Conservation (phyloP, 331 rosid genomes). For the Phaseolus coccineus region DNA sequence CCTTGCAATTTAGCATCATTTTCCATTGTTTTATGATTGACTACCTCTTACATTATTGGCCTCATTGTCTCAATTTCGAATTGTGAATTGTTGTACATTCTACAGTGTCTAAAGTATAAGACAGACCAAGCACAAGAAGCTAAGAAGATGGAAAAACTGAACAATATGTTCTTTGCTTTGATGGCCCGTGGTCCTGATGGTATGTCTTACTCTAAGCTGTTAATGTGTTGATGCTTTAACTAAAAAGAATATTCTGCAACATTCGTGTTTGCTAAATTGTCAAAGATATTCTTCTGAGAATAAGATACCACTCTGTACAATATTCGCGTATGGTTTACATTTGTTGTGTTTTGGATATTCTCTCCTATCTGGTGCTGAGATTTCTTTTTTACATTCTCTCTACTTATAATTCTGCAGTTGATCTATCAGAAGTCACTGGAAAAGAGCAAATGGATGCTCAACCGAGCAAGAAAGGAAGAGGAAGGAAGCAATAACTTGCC, state of each 20-base stretch:
- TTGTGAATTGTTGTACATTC: conserved; percentile 25
- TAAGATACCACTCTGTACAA: background rate
- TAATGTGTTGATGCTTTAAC: conserved; percentile 25
- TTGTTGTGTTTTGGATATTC: background rate
- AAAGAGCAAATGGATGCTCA: conserved; percentile 81
- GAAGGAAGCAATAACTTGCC: conserved; percentile 71
- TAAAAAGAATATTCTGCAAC: background rate
- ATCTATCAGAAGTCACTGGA: conserved; percentile 77
- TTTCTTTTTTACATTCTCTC: background rate
- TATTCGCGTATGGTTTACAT: background rate
- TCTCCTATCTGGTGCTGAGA: conserved; percentile 23
- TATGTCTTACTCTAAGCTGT: conserved; percentile 38
- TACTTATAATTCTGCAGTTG: conserved; percentile 56
- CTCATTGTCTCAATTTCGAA: conserved; percentile 24
- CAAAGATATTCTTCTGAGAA: background rate
- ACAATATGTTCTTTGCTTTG: conserved; percentile 87
- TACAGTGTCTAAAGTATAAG: conserved; percentile 89
- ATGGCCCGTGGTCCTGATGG: conserved; percentile 98
- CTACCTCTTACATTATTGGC: conserved; percentile 11
- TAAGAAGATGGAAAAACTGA: conserved; percentile 88
- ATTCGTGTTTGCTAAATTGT: conserved; percentile 26
- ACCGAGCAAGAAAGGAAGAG: conserved; percentile 82
- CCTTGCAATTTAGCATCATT: background rate
- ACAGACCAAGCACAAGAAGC: conserved; percentile 95
- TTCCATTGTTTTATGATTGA: conserved; percentile 10